Conservation (phyloP, 2,329 filamentous ascomycete genomes). For the Pseudogymnoascus sp. region DNA sequence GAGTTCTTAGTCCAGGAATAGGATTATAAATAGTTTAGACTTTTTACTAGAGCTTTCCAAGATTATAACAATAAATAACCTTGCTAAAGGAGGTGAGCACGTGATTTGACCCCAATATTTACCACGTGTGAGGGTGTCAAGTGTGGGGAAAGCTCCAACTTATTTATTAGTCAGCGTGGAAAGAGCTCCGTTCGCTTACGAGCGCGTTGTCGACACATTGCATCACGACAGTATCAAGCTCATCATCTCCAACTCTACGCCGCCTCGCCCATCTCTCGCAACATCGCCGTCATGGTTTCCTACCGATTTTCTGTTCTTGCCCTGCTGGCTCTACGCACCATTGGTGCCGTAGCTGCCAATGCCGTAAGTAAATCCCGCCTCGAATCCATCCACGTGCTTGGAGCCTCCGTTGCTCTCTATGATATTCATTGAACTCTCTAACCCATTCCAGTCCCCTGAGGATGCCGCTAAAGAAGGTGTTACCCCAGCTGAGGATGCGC, state of each 20-base stretch:
- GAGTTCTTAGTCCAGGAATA: background rate
- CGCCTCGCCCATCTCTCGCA: background rate
- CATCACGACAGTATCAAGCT: background rate
- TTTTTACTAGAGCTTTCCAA: background rate
- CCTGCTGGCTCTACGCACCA: constrained; percentile 62
- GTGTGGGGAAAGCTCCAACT: background rate
- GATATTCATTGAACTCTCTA: constrained; percentile 17
- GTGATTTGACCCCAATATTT: background rate
- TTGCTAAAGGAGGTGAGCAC: background rate
- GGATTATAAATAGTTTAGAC: background rate
- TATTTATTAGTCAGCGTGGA: background rate
- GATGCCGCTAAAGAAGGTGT: constrained; percentile 17
- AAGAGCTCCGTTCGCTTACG: background rate
- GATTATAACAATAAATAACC: background rate
- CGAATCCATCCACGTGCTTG: constrained; percentile 26
- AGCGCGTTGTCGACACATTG: constrained; percentile 6
- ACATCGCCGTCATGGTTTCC: constrained; percentile 54
- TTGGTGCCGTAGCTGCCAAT: constrained; percentile 57
- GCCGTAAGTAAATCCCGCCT: constrained; percentile 44
- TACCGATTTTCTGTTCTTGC: constrained; percentile 67
- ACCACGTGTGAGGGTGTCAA: background rate
- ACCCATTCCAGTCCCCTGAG: constrained; percentile 17
- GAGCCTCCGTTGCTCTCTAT: background rate
- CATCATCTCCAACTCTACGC: background rate
- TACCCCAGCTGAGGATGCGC: constrained; percentile 19